phyloP scores from a whole-genome alignment of 2,329 filamentous ascomycete genomes.

The Penicillium brasilianum region DNA sequence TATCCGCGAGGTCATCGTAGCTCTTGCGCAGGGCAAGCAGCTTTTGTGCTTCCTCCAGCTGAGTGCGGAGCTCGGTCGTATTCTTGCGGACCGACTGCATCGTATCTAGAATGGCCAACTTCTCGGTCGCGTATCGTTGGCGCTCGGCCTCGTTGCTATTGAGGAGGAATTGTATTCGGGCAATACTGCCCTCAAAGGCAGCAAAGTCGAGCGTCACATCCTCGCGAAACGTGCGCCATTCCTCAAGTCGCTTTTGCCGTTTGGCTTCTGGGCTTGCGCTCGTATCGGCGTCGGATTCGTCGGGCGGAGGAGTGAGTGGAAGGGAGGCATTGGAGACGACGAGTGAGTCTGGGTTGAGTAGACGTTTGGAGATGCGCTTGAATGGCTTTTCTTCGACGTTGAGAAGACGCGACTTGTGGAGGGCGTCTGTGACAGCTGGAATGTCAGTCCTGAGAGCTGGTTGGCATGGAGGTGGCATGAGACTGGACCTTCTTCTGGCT shows the following conservation, averaged over 20 bases:
- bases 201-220: constrained; percentile 88
- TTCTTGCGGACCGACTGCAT: constrained; percentile 78
- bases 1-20: constrained; percentile 86
- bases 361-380: constrained; percentile 81
- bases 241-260: constrained; percentile 57
- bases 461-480: constrained; percentile 11
- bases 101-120: constrained; percentile 76
- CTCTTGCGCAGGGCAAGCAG: constrained; percentile 78
- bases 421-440: constrained; percentile 62
- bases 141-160: constrained; percentile 83
- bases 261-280: constrained; percentile 53
- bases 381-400: constrained; percentile 93
- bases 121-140: constrained; percentile 79
- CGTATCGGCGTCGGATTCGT: constrained; percentile 54
- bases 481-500: constrained; percentile 61
- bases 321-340: constrained; percentile 61
- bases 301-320: constrained; percentile 70
- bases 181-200: constrained; percentile 82
- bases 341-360: constrained; percentile 71
- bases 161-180: constrained; percentile 84
- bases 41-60: constrained; percentile 76
- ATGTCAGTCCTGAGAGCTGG: constrained; percentile 26
- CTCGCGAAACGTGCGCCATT: constrained; percentile 74
- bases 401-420: constrained; percentile 85
- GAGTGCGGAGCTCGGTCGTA: constrained; percentile 72